Conservation (phyloP, 495 filamentous ascomycete genomes). For the Aspergillus incahuasiensis region DNA sequence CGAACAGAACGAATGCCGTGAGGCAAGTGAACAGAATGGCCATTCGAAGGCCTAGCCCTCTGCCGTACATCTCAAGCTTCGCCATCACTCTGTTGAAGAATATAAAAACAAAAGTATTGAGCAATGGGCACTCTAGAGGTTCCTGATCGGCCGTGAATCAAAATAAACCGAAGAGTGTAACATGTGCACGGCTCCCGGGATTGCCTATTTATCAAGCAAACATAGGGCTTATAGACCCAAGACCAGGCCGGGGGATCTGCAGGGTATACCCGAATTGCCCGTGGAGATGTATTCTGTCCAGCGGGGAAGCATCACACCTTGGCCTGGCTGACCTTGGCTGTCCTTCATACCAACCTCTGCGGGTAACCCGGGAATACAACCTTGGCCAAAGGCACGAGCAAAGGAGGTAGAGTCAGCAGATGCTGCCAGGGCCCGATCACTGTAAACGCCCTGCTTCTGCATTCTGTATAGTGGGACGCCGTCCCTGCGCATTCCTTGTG, state of each 20-base stretch:
- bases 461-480: slow-evolving; percentile 18
- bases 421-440: slow-evolving; percentile 3
- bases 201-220: slow-evolving; percentile 14
- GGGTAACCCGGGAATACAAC: slow-evolving; percentile 13
- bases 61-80: slow-evolving; percentile 30
- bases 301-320: slow-evolving; percentile 7
- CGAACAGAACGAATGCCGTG: slow-evolving; percentile 40
- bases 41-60: slow-evolving; percentile 31
- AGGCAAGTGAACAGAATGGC: slow-evolving; percentile 37
- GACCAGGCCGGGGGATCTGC: slow-evolving; percentile 5
- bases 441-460: slow-evolving; percentile 11
- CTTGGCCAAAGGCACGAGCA: background rate
- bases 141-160: slow-evolving; percentile 2
- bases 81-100: slow-evolving; percentile 16
- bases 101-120: background rate
- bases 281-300: slow-evolving; percentile 6
- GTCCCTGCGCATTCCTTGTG: slow-evolving; percentile 18
- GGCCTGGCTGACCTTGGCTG: slow-evolving; percentile 9
- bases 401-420: slow-evolving; percentile 19
- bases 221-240: slow-evolving; percentile 10
- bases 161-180: slow-evolving; percentile 2
- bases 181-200: slow-evolving; percentile 9
- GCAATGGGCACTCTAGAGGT: background rate
- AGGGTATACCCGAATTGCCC: slow-evolving; percentile 5
- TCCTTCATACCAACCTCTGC: slow-evolving; percentile 21